Evolutionary conservation across 257 asterid genomes (phyloP).

Genomic region (Leonotis leonurus): DNA sequence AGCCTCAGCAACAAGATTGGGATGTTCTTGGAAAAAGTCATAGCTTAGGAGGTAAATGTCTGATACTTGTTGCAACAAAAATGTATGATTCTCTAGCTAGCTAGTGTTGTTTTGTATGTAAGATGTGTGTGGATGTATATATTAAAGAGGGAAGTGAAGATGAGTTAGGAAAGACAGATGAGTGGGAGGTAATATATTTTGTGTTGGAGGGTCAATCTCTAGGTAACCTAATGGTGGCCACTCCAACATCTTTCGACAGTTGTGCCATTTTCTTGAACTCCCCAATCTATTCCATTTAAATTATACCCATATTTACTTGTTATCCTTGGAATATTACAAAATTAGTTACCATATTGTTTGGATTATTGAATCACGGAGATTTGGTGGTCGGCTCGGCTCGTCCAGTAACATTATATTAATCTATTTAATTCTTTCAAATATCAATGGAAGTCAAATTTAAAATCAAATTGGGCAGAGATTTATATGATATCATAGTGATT

Average conservation of each 20-base stretch:
- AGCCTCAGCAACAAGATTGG: slow-evolving; percentile 58
- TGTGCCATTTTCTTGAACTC: slow-evolving; percentile 7
- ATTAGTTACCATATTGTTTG: neutral
- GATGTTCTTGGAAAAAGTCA: slow-evolving; percentile 41
- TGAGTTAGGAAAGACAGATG: slow-evolving; percentile 60
- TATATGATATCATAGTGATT: too few species aligned
- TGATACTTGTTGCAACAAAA: neutral
- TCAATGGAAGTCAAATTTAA: too few species aligned
- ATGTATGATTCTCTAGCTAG: neutral
- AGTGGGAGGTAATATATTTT: slow-evolving; percentile 33
- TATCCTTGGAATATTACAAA: neutral
- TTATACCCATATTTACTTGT: neutral
- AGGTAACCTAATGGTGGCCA: slow-evolving; percentile 54
- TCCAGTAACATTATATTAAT: too few species aligned
- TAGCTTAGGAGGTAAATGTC: slow-evolving; percentile 10
- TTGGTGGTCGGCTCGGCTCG: too few species aligned
- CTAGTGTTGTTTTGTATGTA: neutral
- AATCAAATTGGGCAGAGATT: too few species aligned
- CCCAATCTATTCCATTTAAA: neutral
- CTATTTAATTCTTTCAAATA: too few species aligned
- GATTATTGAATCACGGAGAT: too few species aligned
- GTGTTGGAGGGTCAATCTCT: slow-evolving; percentile 30
- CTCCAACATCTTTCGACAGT: slow-evolving; percentile 12
- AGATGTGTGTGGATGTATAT: neutral
- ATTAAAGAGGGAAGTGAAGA: slow-evolving; percentile 11